A percentile compares a stretch with the other conserved stretches of the same genome.
Conservation (phyloP, 495 filamentous ascomycete genomes). For the Penicillium riverlandense region DNA sequence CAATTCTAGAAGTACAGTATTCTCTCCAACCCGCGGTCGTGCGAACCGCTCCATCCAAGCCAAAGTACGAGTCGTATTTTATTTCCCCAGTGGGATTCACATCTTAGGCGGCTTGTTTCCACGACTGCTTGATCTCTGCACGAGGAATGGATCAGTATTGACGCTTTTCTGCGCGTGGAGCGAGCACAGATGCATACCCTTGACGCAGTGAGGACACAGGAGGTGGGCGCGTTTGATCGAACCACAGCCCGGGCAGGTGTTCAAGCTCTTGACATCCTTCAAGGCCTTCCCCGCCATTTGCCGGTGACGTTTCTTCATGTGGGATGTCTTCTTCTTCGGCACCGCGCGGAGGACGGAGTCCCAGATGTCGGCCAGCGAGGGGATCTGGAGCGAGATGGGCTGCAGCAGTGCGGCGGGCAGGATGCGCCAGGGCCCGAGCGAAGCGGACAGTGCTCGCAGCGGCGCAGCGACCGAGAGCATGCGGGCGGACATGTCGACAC, state of each 20-base stretch:
- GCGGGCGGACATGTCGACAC: no score
- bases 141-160: no score
- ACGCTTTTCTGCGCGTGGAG: background rate
- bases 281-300: conserved; percentile 91
- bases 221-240: conserved; percentile 79
- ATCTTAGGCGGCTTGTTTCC: conserved; percentile 7
- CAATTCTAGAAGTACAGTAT: conserved; percentile 23
- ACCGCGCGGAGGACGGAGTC: conserved; percentile 87
- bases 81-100: background rate
- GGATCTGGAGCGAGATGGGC: conserved; percentile 37
- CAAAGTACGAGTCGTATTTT: background rate
- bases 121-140: conserved; percentile 22
- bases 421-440: conserved; percentile 6
- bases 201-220: conserved; percentile 77
- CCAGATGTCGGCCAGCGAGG: conserved; percentile 69
- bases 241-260: conserved; percentile 83
- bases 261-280: conserved; percentile 79
- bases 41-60: background rate
- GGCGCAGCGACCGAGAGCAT: conserved; percentile 5
- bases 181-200: conserved; percentile 34
- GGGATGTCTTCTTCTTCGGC: conserved; percentile 97
- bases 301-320: conserved; percentile 89
- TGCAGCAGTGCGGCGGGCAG: conserved; percentile 12
- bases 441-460: conserved; percentile 10
- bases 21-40: background rate